Evolutionary conservation across 2,329 filamentous ascomycete genomes (phyloP), one percentile per base, ranked within the genome.

Genomic region (Rutstroemia sp.): DNA sequence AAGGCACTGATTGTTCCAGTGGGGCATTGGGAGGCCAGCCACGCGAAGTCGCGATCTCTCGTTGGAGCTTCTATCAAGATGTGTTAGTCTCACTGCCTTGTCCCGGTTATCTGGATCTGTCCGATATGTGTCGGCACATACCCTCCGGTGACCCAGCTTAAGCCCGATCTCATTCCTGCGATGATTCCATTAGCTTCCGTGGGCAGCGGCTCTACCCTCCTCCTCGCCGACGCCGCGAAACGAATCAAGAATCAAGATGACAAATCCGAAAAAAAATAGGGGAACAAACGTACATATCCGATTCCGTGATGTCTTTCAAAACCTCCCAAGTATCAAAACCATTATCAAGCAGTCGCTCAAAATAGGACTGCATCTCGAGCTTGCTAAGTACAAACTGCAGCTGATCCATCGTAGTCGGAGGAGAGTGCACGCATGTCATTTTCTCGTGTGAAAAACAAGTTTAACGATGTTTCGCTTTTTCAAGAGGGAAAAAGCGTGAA

Each of bases 41-140:
- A 38, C 54, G 54, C 14, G 54, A 52, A 45, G 48, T 56, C 5
- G 54, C 54, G 17, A 56, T 56, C 30, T 56, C 48, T 12, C 54
- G 40, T 40, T 52, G 54, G 2, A 56, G 54, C 39, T 52, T 56
- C 54, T 56, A 39, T 47, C 23, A 12, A 34, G 30, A n/a, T 8
- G 16, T 23, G 27, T 38, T 39, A 17, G 17, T 9, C 38, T n/a
- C 3, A 4, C 4, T 38, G 3, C 2, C 4, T 5, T 17, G 23
- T 2, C 6, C 21, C 17, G 7, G 8, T 17, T 6, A 12, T 34
- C 30, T 10, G 10, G 10, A 4, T 12, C 30, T 10, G 10, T 34
- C 21, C 6, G 16, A 8, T 16, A 12, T 23, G 14, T 34, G 14
- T 34, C 7, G 6, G 3, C 2, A 52, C 54, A 7, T 19, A 56